A percentile compares a stretch with the other conserved stretches of the same genome.
Conservation (phyloP, 148 eudicot genomes). For the Silene latifolia region DNA sequence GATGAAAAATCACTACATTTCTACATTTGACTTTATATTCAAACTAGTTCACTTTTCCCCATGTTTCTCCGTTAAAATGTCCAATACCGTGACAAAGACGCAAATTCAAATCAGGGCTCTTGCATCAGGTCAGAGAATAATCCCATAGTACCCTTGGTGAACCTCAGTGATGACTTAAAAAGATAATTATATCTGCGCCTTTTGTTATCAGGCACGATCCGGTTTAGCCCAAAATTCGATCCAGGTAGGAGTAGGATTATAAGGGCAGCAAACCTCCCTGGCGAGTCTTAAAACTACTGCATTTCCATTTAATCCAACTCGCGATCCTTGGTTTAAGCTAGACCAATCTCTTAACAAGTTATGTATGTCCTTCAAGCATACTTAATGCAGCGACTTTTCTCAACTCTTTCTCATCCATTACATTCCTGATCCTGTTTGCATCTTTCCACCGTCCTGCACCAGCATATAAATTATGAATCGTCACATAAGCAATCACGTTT, state of each 20-base stretch:
- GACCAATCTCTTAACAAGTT: not conserved
- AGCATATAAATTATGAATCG: constrained; percentile 57
- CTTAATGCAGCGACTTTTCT: constrained; percentile 51
- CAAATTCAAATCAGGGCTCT: not conserved
- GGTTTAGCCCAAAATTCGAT: not conserved
- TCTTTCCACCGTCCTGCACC: constrained; percentile 60
- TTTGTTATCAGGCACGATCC: not conserved
- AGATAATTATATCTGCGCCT: not conserved
- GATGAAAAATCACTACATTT: too few species aligned
- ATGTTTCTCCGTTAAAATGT: too few species aligned
- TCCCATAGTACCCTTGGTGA: not conserved
- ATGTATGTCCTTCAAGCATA: constrained; percentile 24
- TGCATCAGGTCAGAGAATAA: too few species aligned
- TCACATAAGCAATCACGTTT: constrained; percentile 38
- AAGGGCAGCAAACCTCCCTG: too few species aligned
- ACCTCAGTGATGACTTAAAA: not conserved
- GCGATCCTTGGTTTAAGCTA: not conserved
- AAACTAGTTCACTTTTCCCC: too few species aligned
- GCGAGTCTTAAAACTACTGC: too few species aligned
- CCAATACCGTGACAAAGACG: too few species aligned
- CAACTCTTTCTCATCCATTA: constrained; percentile 41
- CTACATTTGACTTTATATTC: too few species aligned
- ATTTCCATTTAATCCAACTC: too few species aligned
- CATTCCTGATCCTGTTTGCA: constrained; percentile 45
- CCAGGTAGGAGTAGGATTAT: not conserved